phyloP scores from a whole-genome alignment of 192 early-diverging fungal species.

The Powellomyces hirtus region DNA sequence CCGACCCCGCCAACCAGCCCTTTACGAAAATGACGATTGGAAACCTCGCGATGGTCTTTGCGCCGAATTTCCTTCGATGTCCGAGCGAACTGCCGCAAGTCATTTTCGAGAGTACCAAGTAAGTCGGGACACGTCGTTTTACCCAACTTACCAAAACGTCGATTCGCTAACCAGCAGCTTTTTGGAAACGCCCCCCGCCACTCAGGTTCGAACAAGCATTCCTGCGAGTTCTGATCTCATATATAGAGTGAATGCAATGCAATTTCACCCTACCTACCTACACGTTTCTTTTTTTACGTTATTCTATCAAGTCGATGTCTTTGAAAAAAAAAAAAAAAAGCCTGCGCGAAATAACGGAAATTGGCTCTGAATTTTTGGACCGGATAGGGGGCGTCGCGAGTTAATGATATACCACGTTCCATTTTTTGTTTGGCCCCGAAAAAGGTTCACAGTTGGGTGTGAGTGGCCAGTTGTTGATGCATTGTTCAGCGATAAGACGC shows the following conservation, averaged over 20 bases:
- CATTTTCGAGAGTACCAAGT: constrained; percentile 67
- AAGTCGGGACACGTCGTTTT: not conserved
- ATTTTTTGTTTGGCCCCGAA: too few relatives aligned
- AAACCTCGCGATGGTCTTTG: constrained; percentile 96
- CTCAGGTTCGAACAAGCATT: constrained; percentile 56
- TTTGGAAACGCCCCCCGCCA: not conserved
- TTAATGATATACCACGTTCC: too few relatives aligned
- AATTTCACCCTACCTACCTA: not conserved
- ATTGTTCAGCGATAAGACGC: too few relatives aligned
- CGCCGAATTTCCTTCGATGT: constrained; percentile 88
- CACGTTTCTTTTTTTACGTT: not conserved
- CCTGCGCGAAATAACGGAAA: too few relatives aligned
- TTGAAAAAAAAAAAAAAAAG: not conserved
- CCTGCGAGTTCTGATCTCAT: constrained; percentile 47
- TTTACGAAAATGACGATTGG: constrained; percentile 86
- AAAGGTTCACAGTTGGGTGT: too few relatives aligned
- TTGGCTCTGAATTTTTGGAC: too few relatives aligned
- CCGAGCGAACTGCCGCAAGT: constrained; percentile 59
- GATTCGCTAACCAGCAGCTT: not conserved
- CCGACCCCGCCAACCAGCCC: constrained; percentile 65
- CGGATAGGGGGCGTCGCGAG: too few relatives aligned
- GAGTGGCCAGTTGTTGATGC: too few relatives aligned
- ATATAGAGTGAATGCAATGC: not conserved
- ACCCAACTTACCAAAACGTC: not conserved
- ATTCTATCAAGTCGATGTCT: not conserved